Evolutionary conservation across 129 eudicot species (phyloP).

Genomic region (Smallanthus sonchifolius): DNA sequence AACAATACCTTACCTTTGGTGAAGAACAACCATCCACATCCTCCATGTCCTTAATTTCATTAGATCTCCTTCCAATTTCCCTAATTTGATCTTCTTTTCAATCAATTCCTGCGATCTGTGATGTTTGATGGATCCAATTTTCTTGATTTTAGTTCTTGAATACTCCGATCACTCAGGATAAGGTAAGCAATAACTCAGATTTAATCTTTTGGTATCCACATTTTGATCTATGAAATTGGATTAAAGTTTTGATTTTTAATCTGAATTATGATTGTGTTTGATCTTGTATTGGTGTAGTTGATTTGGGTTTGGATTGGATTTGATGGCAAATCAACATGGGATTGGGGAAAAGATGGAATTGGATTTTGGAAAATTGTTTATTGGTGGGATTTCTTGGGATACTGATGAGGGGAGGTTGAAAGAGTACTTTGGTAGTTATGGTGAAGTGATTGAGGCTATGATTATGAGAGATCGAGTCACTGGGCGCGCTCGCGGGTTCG

Average conservation of each 20-base stretch:
- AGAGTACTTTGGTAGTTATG: not conserved
- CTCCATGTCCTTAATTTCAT: not conserved
- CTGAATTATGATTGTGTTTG: not conserved
- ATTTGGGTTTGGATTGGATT: not conserved
- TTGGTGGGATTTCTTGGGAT: not conserved
- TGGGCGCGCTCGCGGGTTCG: not conserved
- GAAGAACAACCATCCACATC: not conserved
- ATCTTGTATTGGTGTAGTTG: not conserved
- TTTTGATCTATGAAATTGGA: too few species aligned
- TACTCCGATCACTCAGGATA: not conserved
- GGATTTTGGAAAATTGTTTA: not conserved
- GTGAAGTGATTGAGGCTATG: not conserved
- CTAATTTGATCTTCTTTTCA: not conserved
- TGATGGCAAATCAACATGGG: not conserved
- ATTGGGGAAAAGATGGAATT: not conserved
- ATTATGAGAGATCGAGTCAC: not conserved
- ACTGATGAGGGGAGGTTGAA: not conserved
- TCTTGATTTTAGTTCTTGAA: not conserved
- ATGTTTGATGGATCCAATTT: not conserved
- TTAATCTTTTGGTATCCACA: too few species aligned
- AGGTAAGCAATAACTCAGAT: too few species aligned
- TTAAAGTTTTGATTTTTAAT: not conserved
- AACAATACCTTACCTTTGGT: not conserved
- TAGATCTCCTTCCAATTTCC: not conserved
- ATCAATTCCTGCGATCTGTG: not conserved